phyloP scores from a whole-genome alignment of 2,329 filamentous ascomycete genomes.

The Pyrenophora tritici-repentis region DNA sequence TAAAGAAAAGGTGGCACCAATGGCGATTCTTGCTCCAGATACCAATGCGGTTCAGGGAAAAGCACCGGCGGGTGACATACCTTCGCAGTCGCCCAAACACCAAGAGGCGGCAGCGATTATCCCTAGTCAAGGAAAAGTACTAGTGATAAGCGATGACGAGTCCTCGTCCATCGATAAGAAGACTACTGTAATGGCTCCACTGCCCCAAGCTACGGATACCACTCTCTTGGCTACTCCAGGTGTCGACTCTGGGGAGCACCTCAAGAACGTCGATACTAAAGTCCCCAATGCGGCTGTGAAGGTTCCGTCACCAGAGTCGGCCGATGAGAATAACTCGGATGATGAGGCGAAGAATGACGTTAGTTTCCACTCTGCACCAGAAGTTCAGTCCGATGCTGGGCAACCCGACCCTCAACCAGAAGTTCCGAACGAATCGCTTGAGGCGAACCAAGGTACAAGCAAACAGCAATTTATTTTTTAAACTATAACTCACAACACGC shows the following conservation, averaged over 20 bases:
- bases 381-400: slow-evolving; percentile 21
- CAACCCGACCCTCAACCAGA: slow-evolving; percentile 5
- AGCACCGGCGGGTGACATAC: not conserved
- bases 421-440: not conserved
- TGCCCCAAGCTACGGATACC: too few relatives aligned
- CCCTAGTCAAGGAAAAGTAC: not conserved
- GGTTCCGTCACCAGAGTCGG: not conserved
- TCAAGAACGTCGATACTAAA: not conserved
- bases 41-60: not conserved
- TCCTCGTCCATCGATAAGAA: not conserved
- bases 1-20: not conserved
- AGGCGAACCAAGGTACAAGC: slow-evolving; percentile 9
- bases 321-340: slow-evolving; percentile 20
- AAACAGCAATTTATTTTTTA: not conserved
- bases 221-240: too few relatives aligned
- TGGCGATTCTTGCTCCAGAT: not conserved
- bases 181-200: too few relatives aligned
- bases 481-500: not conserved
- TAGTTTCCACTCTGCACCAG: slow-evolving; percentile 31
- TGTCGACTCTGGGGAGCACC: too few relatives aligned
- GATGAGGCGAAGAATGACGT: slow-evolving; percentile 32
- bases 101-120: not conserved
- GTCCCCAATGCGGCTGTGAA: not conserved
- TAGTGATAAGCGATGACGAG: not conserved
- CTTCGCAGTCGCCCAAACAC: not conserved